A percentile compares a stretch with the other conserved stretches of the same genome.
These are phyloP conservation scores for Mycena venus DNA, from an alignment of 768 basidiomycete species.

Conservation along the genomic window DNA sequence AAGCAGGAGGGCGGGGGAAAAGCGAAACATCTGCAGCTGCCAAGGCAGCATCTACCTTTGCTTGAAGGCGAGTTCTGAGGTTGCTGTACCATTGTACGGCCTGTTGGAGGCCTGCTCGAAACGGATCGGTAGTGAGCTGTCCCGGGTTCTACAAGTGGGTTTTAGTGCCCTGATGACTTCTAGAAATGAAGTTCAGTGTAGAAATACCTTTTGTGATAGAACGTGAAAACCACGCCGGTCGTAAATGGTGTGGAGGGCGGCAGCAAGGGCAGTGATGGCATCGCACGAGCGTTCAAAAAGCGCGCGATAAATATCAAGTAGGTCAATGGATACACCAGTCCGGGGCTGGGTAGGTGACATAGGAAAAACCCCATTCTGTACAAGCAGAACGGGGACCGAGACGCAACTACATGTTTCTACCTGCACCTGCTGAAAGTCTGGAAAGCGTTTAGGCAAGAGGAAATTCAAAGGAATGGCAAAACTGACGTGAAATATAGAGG, in stretches of 20 bases:
- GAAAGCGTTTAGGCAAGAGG: neutral
- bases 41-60: constrained; percentile 19
- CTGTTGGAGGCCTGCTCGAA: constrained; percentile 38
- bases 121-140: constrained; percentile 40
- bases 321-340: constrained; percentile 28
- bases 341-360: constrained; percentile 27
- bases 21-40: neutral
- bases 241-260: constrained; percentile 47
- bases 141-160: neutral
- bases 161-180: neutral
- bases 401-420: neutral
- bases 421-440: neutral
- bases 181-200: neutral
- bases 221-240: constrained; percentile 38
- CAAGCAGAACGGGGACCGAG: constrained; percentile 14
- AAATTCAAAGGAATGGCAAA: neutral
- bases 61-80: constrained; percentile 32
- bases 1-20: neutral
- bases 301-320: constrained; percentile 35
- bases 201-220: constrained; percentile 32
- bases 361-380: constrained; percentile 34
- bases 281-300: constrained; percentile 54
- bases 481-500: neutral
- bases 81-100: constrained; percentile 48
- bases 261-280: constrained; percentile 41